Evolutionary conservation across 305 asterid species (phyloP).

Genomic region (Solanum hybrid): DNA sequence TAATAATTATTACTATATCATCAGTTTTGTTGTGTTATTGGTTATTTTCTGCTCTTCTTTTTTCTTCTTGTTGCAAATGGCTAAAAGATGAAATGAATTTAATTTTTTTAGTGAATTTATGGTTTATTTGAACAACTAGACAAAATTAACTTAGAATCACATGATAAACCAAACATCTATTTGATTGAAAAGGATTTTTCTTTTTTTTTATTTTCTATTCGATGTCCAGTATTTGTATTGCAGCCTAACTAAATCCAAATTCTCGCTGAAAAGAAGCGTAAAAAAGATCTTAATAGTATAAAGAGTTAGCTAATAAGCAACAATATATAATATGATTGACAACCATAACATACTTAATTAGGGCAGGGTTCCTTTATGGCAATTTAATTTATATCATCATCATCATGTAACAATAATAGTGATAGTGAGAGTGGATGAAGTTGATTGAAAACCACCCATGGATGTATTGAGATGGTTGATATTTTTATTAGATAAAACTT

Average conservation of each 20-base stretch:
- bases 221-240: rapidly evolving
- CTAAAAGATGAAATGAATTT: background rate
- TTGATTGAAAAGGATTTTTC: background rate
- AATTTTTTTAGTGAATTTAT: background rate
- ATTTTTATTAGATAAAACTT: background rate
- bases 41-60: background rate
- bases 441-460: background rate
- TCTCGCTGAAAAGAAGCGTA: rapidly evolving
- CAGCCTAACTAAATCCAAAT: no score
- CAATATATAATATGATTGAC: background rate
- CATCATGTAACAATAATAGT: slow-evolving; percentile 27
- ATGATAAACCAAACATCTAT: background rate
- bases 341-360: background rate
- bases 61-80: background rate
- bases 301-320: background rate
- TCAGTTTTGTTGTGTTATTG: background rate
- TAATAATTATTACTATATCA: background rate
- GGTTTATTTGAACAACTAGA: background rate
- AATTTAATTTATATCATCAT: background rate
- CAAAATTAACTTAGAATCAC: background rate
- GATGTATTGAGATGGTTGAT: background rate
- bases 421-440: slow-evolving; percentile 25
- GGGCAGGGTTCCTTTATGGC: background rate
- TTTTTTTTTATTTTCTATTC: no score
- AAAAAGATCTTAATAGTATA: background rate